Base-by-base conservation (phyloP, 495 filamentous ascomycete genomes). In the Hyaloscypha finlandica region DNA sequence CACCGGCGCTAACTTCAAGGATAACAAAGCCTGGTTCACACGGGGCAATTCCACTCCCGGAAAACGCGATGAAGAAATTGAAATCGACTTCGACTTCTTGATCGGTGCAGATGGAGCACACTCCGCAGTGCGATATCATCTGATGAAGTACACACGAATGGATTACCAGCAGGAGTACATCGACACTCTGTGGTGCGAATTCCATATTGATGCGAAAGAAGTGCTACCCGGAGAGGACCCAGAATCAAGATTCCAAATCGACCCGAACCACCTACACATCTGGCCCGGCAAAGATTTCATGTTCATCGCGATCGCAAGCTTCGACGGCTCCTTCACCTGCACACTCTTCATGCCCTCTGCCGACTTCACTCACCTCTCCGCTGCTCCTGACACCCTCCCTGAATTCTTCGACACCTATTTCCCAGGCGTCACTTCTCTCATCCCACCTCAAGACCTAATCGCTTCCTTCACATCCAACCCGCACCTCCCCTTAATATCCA, bases 91-190 rank as follows among this genome's bases (percentile, higher is more conserved):
- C 69, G 94, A 99, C 78, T 86, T 94, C 67, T 85, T 98, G 70
- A 91, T 99, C 37, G 95, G 95, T n/a, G 93, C 94, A 32, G 95
- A 99, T 73, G 95, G 95, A 6, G 96, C 95, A 0, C 95, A 98
- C 79, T 97, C 94, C 0, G 87, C 92, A 52, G 86, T 91, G 4
- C 83, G 95, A 54, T 95, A 90, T 76, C 91, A 97, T 74, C 82
- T 98, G 79, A 98, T 98, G 93, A 97, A 97, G 77, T 97, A 81
- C 72, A 83, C 87, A 5, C 86, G 91, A 6, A 91, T 98, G 83
- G 85, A 92, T 74, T 98, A 97, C 73, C 84, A 94, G 65, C 95
- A 99, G 75, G 87, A 93, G 73, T 99, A 99, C 74, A 93, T 99
- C 77, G 93, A 97, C 76, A 94, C 94, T 0, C 79, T 98, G 9